Evolutionary conservation across 176 grass and related monocot genomes (phyloP), one percentile per base, ranked within the genome.

Genomic region (Alloteropsis semialata): DNA sequence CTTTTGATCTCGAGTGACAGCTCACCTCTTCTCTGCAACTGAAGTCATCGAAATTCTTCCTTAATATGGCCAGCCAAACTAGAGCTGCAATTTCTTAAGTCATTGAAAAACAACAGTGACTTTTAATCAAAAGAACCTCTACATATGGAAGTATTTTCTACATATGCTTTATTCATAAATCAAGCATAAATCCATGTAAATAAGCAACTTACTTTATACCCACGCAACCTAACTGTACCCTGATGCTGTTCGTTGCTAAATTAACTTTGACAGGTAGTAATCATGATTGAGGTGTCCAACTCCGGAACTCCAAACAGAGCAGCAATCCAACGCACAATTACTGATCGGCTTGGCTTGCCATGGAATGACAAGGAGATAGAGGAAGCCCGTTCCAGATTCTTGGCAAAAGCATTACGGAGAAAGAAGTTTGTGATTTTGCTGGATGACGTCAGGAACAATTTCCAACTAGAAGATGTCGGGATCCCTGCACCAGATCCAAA

Each of bases 351-450:
- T 59, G 89, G 86, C 1, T 74, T 94, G 5, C 48, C 45, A 0
- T 94, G 83, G 92, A 50, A 86, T 33, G 83, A 87, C 13, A 64
- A 1, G 28, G 69, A 84, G 30, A 50, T 36, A 25, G 75, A 79
- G n/a, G 36, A 57, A n/a, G 25, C 65, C 5, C 86, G 86, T 44
- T 86, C 92, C 45, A 89, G 56, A 11, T 68, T 84, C 8, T 70
- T 94, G 21, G 60, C 38, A 1, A 89, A 83, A 82, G 89, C 48
- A 15, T 61, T 94, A 42, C 30, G 42, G 3, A 81, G 46, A 51
- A 94, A 87, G 27, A 88, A 68, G 38, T 93, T 85, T 60, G 72
- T 93, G 4, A 72, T 93, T 67, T 68, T 93, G n/a, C 72, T 93
- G 7, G 91, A 93, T 67, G 84, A 87, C 57, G 77, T 93, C 6